Base-by-base conservation (phyloP, 2,329 filamentous ascomycete genomes). In the Xylaria sp. region DNA sequence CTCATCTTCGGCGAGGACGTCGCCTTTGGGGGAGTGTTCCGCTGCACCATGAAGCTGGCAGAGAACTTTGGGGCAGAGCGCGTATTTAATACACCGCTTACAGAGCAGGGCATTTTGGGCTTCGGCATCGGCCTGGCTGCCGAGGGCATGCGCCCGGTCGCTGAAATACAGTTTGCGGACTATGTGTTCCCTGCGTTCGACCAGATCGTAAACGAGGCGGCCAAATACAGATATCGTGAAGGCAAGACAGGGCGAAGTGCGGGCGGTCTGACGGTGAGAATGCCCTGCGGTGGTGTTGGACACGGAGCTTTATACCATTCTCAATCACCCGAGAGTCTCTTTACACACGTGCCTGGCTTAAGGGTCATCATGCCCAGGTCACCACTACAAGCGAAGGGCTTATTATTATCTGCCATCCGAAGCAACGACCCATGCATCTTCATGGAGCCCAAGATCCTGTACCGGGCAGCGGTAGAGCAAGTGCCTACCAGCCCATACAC, bases 1-100 rank as follows among this genome's bases (percentile, higher is more conserved):
- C 84, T 98, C 65, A 86, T 99, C 10, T 99, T 99, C 76, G 96
- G 96, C 50, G 96, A 99, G 81, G 96, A 99, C 78, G 94, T 99
- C 8, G 93, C 96, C 16, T 99, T 99, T 72, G 96, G 96, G 50
- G 96, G 96, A 63, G 96, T 99, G 18, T 99, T 99, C 78, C 88
- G 96, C 65, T 98, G 94, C 81, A 95, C 93, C 37, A 95, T 96
- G 90, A 93, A 94, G 75, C 86, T 99, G 18, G 90, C 93, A 37
- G 92, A 94, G 70, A 93, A 93, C 65, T 97, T 96, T 79, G 96
- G 96, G 9, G 87, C 89, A 2, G 92, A 96, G 66, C 87, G 96
- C 66, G 94, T 99, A 40, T 99, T 99, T 85, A 98, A 99, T 81
- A 98, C 94, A 21, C 96, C 96, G 0, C 82, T 99, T 73, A 93